Percentiles rank a stretch among this genome's conserved stretches.
Evolutionary conservation across 306 rosid genomes (phyloP).

Genomic region (Castanea mollissima): DNA sequence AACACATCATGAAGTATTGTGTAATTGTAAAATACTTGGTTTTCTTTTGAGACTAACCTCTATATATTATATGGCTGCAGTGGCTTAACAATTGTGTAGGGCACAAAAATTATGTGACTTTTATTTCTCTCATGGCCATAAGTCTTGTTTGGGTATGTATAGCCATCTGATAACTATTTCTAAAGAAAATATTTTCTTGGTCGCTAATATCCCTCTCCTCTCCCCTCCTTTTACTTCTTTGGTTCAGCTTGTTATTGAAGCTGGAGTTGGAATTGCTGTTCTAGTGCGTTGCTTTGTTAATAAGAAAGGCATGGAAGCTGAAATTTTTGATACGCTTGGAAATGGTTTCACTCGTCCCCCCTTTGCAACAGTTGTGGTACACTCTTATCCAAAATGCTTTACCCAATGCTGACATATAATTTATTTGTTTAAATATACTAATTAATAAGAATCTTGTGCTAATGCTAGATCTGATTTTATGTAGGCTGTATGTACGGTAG

Average conservation of each 20-base stretch:
- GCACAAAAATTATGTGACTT: conserved; percentile 77
- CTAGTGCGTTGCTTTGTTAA: conserved; percentile 88
- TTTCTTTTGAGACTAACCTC: conserved; percentile 26
- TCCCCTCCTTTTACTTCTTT: conserved; percentile 11
- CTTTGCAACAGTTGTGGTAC: conserved; percentile 93
- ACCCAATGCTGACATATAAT: conserved; percentile 3
- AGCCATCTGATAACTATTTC: conserved; percentile 15
- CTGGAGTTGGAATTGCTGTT: conserved; percentile 91
- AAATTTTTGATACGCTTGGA: conserved; percentile 90
- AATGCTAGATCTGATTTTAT: conserved; percentile 29
- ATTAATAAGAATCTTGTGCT: conserved; percentile 26
- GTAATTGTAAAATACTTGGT: conserved; percentile 8
- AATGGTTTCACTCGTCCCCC: conserved; percentile 97
- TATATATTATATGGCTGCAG: conserved; percentile 58
- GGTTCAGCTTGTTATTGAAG: conserved; percentile 86
- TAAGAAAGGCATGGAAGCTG: conserved; percentile 84
- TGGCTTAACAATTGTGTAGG: conserved; percentile 99
- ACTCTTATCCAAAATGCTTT: conserved; percentile 18
- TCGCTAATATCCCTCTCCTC: conserved; percentile 12
- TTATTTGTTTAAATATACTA: conserved; percentile 16
- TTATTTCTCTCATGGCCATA: conserved; percentile 88
- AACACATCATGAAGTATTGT: conserved; percentile 21
- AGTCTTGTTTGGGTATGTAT: conserved; percentile 88
- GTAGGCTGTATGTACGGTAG: conserved; percentile 85
- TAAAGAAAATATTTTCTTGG: conserved; percentile 11